Base-by-base conservation (phyloP, 2,329 filamentous ascomycete genomes). In the Ilyonectria robusta region DNA sequence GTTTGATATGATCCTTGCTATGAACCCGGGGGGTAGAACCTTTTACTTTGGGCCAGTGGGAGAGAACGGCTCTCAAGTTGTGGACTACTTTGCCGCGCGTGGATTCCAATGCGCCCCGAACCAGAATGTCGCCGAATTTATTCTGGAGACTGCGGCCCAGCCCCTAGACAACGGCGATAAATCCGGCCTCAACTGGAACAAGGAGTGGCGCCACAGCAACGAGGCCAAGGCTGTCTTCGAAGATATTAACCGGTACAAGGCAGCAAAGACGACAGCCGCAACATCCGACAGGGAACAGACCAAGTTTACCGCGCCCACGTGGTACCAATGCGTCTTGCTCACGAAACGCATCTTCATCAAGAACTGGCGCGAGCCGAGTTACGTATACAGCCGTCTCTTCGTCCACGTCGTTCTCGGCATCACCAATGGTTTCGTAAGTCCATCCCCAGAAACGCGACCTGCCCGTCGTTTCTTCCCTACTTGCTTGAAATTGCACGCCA, bases 341-440 rank as follows among this genome's bases (percentile, higher is more conserved):
- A 93, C 90, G 3, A 90, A 90, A 77, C 87, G 93, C 33, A 86
- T 91, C 47, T 94, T 94, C 79, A 82, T 83, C 2, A 88, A 93
- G 72, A 91, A 94, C 81, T 94, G 92, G 92, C 87, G 93, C 23
- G 89, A 93, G 70, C 90, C 92, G 0, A 90, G 88, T 1, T 95
- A 95, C 78, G 83, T 93, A 59, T 94, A 94, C 79, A 89, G 91
- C 65, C 94, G 93, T 76, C 82, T 95, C 23, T 94, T 94, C 79
- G 87, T 90, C 40, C 85, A 89, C 5, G 87, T 93, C 62, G 86
- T 93, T 67, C 85, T 92, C 48, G 92, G 91, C 26, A 89, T 94
- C 78, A 93, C 94, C 85, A 94, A 93, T 80, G 91, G 91, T 23
- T 94, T 93, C 80, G 57, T 59, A 31, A 59, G 57, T 50, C 29